A percentile compares a stretch with the other conserved stretches of the same genome.
Evolutionary conservation across 1,284 basidiomycete species (phyloP).

Genomic region (Exsudoporus floridanus): DNA sequence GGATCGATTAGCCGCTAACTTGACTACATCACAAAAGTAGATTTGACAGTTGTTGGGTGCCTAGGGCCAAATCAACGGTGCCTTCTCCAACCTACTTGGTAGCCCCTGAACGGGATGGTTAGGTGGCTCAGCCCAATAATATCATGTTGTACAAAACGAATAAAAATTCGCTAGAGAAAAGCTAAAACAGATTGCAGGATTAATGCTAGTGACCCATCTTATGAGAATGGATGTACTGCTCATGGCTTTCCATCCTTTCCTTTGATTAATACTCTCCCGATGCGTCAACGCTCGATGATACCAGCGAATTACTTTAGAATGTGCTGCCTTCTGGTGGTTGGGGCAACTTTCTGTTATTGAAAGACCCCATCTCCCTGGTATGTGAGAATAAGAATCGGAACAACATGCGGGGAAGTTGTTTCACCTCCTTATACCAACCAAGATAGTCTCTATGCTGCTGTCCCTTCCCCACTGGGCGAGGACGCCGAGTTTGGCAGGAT

Average conservation of each 20-base stretch:
- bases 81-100: background rate
- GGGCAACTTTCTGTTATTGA: slow-evolving; percentile 89
- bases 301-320: slow-evolving; percentile 44
- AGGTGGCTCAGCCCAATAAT: background rate
- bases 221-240: slow-evolving; percentile 8
- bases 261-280: slow-evolving; percentile 8
- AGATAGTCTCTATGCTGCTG: slow-evolving; percentile 80
- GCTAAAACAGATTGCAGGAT: slow-evolving; percentile 19
- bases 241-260: slow-evolving; percentile 17
- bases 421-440: slow-evolving; percentile 89
- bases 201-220: slow-evolving; percentile 21
- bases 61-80: background rate
- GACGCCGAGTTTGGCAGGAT: slow-evolving; percentile 66
- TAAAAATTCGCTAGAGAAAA: slow-evolving; percentile 19
- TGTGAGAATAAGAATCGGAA: background rate
- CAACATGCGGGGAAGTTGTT: background rate
- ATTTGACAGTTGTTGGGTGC: background rate
- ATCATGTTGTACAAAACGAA: slow-evolving; percentile 6
- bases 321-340: slow-evolving; percentile 89
- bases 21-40: background rate
- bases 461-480: slow-evolving; percentile 74
- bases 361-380: slow-evolving; percentile 89
- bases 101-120: background rate
- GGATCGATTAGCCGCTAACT: background rate
- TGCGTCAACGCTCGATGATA: slow-evolving; percentile 1